phyloP scores from a whole-genome alignment of 2,329 filamentous ascomycete genomes.

The Pseudogymnoascus sp. region DNA sequence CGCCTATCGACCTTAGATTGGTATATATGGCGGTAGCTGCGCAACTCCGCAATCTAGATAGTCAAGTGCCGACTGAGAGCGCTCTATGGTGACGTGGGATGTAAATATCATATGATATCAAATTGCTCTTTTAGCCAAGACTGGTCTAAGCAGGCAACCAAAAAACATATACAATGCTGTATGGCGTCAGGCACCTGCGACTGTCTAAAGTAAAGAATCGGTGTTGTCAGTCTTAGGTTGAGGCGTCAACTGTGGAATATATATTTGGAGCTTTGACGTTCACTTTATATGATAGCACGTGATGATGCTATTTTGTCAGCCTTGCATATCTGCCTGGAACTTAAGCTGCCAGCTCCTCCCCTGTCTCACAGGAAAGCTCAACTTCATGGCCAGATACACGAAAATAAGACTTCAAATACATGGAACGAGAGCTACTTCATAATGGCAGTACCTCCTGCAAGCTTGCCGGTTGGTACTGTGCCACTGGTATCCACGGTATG shows the following conservation, averaged over 20 bases:
- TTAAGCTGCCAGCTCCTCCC: background rate
- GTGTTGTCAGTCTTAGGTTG: background rate
- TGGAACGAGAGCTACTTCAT: background rate
- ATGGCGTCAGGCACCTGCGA: background rate
- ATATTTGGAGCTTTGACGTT: conserved; percentile 5
- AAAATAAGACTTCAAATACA: background rate
- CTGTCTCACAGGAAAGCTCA: background rate
- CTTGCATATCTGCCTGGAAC: conserved; percentile 13
- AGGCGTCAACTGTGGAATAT: background rate
- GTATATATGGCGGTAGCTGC: background rate
- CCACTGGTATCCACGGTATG: background rate
- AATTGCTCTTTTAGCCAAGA: background rate
- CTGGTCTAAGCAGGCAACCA: background rate
- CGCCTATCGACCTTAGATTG: background rate
- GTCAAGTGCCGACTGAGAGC: background rate
- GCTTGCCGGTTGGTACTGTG: background rate
- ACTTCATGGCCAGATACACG: background rate
- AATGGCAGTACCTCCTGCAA: conserved; percentile 6
- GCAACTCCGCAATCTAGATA: background rate
- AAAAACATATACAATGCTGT: background rate
- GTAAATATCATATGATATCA: background rate
- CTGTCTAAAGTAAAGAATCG: background rate
- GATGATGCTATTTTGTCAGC: conserved; percentile 13
- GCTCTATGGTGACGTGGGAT: background rate
- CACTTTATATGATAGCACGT: background rate